A percentile compares a stretch with the other conserved stretches of the same genome.
Conservation (phyloP, 805 yeast genomes). For the Debaryomyces hansenii region DNA sequence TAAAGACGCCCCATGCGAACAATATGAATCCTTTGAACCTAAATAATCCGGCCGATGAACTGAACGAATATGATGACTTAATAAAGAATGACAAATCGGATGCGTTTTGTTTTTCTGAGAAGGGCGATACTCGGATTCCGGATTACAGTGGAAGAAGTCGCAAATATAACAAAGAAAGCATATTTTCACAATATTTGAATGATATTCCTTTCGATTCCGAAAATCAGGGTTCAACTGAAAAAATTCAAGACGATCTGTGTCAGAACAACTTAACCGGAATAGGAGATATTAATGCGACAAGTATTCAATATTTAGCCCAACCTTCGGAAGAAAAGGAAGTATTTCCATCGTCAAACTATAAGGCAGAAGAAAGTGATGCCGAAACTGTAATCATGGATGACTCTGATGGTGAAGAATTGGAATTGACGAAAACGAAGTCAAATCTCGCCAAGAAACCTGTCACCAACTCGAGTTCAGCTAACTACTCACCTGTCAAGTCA, state of each 20-base stretch:
- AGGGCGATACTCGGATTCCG: neutral
- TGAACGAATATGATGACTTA: conserved; percentile 18
- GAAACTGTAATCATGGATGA: conserved; percentile 28
- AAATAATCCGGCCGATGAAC: conserved; percentile 17
- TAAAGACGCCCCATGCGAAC: conserved; percentile 27
- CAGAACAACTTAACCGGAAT: neutral
- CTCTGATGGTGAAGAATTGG: conserved; percentile 5
- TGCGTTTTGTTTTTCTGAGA: conserved; percentile 10
- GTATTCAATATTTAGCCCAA: neutral
- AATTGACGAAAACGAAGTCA: conserved; percentile 2
- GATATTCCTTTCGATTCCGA: conserved; percentile 1
- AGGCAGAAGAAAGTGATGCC: conserved; percentile 23
- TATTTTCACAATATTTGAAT: conserved; percentile 6
- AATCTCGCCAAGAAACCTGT: neutral
- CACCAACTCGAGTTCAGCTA: neutral
- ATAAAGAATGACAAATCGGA: conserved; percentile 10
- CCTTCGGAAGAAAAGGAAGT: conserved; percentile 4
- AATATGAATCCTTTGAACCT: conserved; percentile 18
- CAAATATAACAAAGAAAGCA: neutral
- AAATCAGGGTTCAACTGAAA: neutral
- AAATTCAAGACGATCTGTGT: neutral
- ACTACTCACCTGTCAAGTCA: neutral
- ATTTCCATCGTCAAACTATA: neutral
- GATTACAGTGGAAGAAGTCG: neutral
- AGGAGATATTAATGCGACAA: neutral